Evolutionary conservation across 2,329 filamentous ascomycete genomes (phyloP).

Genomic region (Chaetomium globosum): DNA sequence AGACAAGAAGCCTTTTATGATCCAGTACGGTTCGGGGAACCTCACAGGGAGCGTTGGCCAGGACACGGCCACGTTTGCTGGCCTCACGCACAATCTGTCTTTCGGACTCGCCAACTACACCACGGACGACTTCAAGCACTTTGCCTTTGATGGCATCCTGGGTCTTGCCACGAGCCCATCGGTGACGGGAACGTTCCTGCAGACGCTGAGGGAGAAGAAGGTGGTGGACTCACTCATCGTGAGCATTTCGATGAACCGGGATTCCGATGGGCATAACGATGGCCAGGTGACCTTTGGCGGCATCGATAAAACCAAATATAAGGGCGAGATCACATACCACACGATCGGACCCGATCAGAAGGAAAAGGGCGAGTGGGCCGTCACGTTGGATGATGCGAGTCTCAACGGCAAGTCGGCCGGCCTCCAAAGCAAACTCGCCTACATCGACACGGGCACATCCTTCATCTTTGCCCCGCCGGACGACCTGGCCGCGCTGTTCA

Average conservation of each 20-base stretch:
- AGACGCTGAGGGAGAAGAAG: constrained; percentile 59
- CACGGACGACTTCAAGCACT: constrained; percentile 72
- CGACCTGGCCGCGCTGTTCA: constrained; percentile 70
- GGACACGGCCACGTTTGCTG: constrained; percentile 69
- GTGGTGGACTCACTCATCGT: constrained; percentile 67
- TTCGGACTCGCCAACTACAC: constrained; percentile 75
- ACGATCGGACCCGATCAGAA: constrained; percentile 48
- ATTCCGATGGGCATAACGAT: constrained; percentile 64
- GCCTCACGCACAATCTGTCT: constrained; percentile 63
- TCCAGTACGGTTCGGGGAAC: constrained; percentile 76
- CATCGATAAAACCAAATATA: constrained; percentile 66
- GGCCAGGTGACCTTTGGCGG: constrained; percentile 79
- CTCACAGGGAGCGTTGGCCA: constrained; percentile 67
- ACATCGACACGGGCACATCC: constrained; percentile 83
- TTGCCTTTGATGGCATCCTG: constrained; percentile 86
- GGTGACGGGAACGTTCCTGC: constrained; percentile 67
- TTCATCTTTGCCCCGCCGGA: constrained; percentile 72
- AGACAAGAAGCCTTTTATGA: constrained; percentile 58
- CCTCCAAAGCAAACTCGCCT: constrained; percentile 59
- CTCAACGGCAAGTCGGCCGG: constrained; percentile 62
- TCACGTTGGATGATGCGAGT: constrained; percentile 66
- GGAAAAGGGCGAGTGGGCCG: constrained; percentile 68
- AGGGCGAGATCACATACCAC: constrained; percentile 69
- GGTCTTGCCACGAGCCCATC: constrained; percentile 69
- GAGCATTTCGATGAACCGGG: constrained; percentile 70